Evolutionary conservation across 257 asterid species (phyloP).

Genomic region (Lycium ferocissimum): DNA sequence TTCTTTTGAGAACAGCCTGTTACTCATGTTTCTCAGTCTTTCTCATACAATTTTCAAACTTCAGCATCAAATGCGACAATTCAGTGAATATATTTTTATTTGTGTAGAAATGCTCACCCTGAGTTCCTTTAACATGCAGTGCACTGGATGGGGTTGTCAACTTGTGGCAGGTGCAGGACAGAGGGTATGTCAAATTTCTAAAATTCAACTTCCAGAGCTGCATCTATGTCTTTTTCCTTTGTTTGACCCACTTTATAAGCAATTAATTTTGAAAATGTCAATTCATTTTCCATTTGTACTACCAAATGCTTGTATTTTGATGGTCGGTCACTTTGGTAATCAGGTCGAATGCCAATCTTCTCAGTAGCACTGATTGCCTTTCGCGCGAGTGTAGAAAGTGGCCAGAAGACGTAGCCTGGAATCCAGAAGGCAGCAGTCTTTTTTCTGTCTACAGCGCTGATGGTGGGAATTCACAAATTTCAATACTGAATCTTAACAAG

Average conservation of each 20-base stretch:
- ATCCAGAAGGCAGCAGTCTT: constrained; percentile 77
- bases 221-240: background rate
- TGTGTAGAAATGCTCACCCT: constrained; percentile 26
- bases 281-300: background rate
- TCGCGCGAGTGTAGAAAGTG: constrained; percentile 83
- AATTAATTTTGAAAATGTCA: background rate
- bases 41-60: constrained; percentile 13
- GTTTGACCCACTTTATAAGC: background rate
- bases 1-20: constrained; percentile 1
- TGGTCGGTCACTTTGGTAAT: constrained; percentile 15
- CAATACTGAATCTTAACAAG: constrained; percentile 68
- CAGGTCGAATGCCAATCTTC: constrained; percentile 75
- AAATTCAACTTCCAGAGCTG: constrained; percentile 32
- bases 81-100: background rate
- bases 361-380: constrained; percentile 70
- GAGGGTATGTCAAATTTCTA: constrained; percentile 53
- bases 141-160: constrained; percentile 82
- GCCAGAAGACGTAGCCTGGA: constrained; percentile 99
- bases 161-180: constrained; percentile 68
- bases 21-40: constrained; percentile 4
- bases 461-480: constrained; percentile 81
- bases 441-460: constrained; percentile 86
- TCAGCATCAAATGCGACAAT: background rate
- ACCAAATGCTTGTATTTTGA: constrained; percentile 14
- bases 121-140: constrained; percentile 53